These are phyloP conservation scores for Cryoendolithus antarcticus DNA, from an alignment of 2,329 filamentous ascomycete genomes.

Conservation along the genomic window DNA sequence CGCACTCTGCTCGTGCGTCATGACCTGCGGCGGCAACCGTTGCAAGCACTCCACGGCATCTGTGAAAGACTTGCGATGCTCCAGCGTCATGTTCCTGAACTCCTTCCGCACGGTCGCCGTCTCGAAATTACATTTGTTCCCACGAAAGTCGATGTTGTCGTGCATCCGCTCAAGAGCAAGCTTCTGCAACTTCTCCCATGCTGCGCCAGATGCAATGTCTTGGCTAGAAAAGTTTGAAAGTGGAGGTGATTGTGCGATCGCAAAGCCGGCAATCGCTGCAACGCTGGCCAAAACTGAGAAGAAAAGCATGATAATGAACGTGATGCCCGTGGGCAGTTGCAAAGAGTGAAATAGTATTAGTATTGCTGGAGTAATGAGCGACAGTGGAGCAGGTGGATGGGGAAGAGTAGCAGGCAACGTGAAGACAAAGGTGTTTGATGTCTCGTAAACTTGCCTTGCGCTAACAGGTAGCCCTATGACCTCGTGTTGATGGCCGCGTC, in stretches of 20 bases:
- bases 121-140: slow-evolving; percentile 8
- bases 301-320: slow-evolving; percentile 3
- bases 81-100: slow-evolving; percentile 6
- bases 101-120: slow-evolving; percentile 6
- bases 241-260: slow-evolving; percentile 4
- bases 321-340: too few relatives aligned
- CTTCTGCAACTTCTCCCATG: slow-evolving; percentile 5
- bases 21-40: slow-evolving; percentile 6
- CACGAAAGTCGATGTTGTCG: slow-evolving; percentile 4
- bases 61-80: slow-evolving; percentile 8
- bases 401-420: too few relatives aligned
- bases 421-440: too few relatives aligned
- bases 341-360: too few relatives aligned
- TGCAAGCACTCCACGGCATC: slow-evolving; percentile 10
- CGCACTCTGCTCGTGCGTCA: slow-evolving; percentile 1
- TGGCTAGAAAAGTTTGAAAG: slow-evolving; percentile 5
- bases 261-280: slow-evolving; percentile 4
- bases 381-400: too few relatives aligned
- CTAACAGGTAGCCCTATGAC: too few relatives aligned
- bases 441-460: too few relatives aligned
- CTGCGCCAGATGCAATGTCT: slow-evolving; percentile 8
- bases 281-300: slow-evolving; percentile 2
- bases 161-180: slow-evolving; percentile 5
- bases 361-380: too few relatives aligned
- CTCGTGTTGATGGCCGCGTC: too few relatives aligned